Conservation (phyloP, 768 basidiomycete genomes). For the Amanita polypyramis region DNA sequence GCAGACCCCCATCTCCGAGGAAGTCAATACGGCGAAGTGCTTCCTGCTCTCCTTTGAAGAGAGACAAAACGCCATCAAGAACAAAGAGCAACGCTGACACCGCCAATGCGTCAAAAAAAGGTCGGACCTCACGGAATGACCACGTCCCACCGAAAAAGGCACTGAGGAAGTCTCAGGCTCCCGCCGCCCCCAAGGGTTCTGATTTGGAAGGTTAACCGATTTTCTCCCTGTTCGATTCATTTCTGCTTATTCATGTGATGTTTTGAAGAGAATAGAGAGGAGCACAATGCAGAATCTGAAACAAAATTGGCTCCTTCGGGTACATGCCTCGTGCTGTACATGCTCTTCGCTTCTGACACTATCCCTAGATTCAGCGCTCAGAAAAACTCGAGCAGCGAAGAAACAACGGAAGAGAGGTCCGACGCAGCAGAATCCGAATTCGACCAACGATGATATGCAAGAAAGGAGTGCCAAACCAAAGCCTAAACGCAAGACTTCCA, state of each 20-base stretch:
- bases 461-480: background rate
- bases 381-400: background rate
- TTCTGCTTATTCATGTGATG: background rate
- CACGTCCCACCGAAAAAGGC: background rate
- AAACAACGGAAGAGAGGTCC: conserved; percentile 13
- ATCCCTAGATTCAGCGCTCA: background rate
- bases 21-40: conserved; percentile 16
- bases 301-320: background rate
- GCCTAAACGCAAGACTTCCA: background rate
- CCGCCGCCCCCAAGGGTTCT: background rate
- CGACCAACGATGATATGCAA: background rate
- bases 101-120: background rate
- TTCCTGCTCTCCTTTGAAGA: conserved; percentile 21
- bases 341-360: background rate
- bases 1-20: conserved; percentile 23
- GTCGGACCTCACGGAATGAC: background rate
- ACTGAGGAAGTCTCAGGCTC: background rate
- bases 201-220: background rate
- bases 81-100: background rate
- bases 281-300: background rate
- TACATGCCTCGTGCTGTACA: background rate
- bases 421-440: background rate
- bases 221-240: background rate
- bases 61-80: conserved; percentile 9
- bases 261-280: background rate